Evolutionary conservation across 2,329 filamentous ascomycete species (phyloP).

Genomic region (Zymoseptoria crescenta): DNA sequence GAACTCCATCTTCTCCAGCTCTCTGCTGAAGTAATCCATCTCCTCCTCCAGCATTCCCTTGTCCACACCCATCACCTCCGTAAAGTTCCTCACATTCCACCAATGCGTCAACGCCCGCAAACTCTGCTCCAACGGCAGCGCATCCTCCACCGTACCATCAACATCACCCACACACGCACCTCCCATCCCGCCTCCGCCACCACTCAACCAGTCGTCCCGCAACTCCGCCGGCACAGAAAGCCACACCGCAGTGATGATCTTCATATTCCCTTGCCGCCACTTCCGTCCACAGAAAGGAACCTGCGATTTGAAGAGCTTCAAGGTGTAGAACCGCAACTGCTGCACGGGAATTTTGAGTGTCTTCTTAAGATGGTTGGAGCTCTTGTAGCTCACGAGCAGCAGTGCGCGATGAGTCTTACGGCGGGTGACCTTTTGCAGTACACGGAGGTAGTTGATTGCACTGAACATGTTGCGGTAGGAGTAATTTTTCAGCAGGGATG

Average conservation of each 20-base stretch:
- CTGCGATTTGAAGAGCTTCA: conserved; percentile 98
- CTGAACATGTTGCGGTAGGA: conserved; percentile 94
- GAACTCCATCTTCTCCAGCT: conserved; percentile 45
- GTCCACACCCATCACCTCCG: conserved; percentile 60
- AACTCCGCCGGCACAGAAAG: conserved; percentile 87
- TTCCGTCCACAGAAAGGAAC: conserved; percentile 97
- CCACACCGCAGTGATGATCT: conserved; percentile 94
- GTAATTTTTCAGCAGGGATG: conserved; percentile 76
- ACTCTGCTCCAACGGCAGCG: conserved; percentile 84
- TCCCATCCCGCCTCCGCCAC: conserved; percentile 46
- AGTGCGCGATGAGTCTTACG: conserved; percentile 91
- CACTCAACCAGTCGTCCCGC: conserved; percentile 88
- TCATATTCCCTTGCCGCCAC: conserved; percentile 97
- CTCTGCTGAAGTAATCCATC: conserved; percentile 42
- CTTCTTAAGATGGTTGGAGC: conserved; percentile 83
- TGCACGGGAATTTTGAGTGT: conserved; percentile 84
- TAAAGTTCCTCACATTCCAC: conserved; percentile 80
- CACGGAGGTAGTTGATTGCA: conserved; percentile 86
- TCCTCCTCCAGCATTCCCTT: conserved; percentile 35
- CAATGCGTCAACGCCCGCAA: conserved; percentile 85
- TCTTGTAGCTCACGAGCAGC: conserved; percentile 91
- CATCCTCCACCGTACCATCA: conserved; percentile 88
- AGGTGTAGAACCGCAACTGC: conserved; percentile 80
- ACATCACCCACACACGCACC: conserved; percentile 51
- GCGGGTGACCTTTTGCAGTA: conserved; percentile 96